These are phyloP conservation scores for Triticum urartu DNA, from an alignment of 176 grass and related monocot species.

Conservation along the genomic window DNA sequence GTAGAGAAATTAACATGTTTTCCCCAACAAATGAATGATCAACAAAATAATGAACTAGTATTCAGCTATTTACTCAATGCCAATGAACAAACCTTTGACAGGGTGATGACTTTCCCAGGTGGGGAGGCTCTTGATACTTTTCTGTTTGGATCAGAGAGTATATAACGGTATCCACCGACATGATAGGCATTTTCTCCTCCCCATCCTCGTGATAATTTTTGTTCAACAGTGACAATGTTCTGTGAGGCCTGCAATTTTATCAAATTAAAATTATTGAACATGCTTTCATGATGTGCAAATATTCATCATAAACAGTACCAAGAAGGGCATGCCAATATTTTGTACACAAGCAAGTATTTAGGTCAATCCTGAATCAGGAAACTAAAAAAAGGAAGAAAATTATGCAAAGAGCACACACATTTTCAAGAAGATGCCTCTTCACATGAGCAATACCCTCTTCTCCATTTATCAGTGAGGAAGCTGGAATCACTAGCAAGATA, in stretches of 20 bases:
- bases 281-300: conserved; percentile 30
- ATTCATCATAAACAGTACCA: neutral
- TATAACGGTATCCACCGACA: conserved; percentile 88
- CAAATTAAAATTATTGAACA: conserved; percentile 23
- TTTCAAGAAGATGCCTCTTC: conserved; percentile 85
- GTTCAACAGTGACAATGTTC: conserved; percentile 72
- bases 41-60: neutral
- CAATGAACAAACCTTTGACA: conserved; percentile 65
- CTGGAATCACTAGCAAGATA: conserved; percentile 72
- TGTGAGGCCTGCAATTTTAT: conserved; percentile 65
- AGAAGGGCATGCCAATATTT: neutral
- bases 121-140: conserved; percentile 89
- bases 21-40: neutral
- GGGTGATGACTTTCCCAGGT: conserved; percentile 85
- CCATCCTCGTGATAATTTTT: conserved; percentile 87
- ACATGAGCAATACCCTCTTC: conserved; percentile 69
- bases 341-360: conserved; percentile 18
- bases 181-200: conserved; percentile 98
- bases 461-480: conserved; percentile 71
- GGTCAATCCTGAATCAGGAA: neutral
- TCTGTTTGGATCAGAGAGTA: conserved; percentile 68
- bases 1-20: neutral
- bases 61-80: neutral
- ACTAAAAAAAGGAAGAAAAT: neutral
- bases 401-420: conserved; percentile 51